phyloP scores from a whole-genome alignment of 148 eudicot species.

The Rhododendron williamsianum region DNA sequence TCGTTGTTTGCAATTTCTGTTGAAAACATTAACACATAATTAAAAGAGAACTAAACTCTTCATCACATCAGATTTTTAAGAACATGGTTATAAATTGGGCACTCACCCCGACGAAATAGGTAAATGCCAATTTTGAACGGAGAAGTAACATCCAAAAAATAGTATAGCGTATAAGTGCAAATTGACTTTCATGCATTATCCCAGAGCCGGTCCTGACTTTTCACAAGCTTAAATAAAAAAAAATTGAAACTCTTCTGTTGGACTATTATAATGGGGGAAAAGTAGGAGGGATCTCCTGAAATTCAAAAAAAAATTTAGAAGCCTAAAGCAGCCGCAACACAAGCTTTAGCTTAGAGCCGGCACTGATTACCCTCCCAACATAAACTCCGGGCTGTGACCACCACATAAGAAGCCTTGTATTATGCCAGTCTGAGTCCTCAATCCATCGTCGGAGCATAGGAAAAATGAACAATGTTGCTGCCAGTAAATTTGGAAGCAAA shows the following conservation, averaged over 20 bases:
- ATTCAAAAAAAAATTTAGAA: too few relatives aligned
- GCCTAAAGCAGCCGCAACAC: too few relatives aligned
- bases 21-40: slow-evolving; percentile 8
- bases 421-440: slow-evolving; percentile 77
- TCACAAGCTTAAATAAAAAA: too few relatives aligned
- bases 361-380: not conserved
- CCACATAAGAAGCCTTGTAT: slow-evolving; percentile 72
- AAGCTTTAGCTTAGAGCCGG: too few relatives aligned
- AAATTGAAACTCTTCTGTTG: too few relatives aligned
- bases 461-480: slow-evolving; percentile 65
- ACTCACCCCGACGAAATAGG: slow-evolving; percentile 55
- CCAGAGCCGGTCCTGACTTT: too few relatives aligned
- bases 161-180: slow-evolving; percentile 80
- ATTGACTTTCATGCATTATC: slow-evolving; percentile 91
- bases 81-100: not conserved
- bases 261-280: too few relatives aligned
- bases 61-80: slow-evolving; percentile 9
- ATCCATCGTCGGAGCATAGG: slow-evolving; percentile 90
- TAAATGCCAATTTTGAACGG: slow-evolving; percentile 52
- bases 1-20: slow-evolving; percentile 26
- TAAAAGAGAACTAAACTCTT: not conserved
- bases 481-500: slow-evolving; percentile 70
- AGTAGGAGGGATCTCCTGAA: too few relatives aligned
- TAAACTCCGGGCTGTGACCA: slow-evolving; percentile 60
- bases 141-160: slow-evolving; percentile 83